These are phyloP conservation scores for Plasmodium falciparum DNA, from an alignment of 169 alveolate genomes.

Conservation along the genomic window DNA sequence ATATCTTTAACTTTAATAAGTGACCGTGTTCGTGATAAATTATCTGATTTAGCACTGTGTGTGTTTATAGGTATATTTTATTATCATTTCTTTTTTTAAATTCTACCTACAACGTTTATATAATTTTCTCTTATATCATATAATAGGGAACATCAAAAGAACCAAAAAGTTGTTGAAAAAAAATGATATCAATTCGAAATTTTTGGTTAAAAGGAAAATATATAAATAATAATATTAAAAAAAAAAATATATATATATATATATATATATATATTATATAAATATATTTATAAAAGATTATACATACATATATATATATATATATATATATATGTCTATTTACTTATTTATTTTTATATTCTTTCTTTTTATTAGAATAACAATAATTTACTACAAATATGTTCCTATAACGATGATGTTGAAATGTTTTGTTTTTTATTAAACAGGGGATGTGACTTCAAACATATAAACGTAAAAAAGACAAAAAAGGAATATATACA, in stretches of 20 bases:
- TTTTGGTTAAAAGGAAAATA: conserved; percentile 30
- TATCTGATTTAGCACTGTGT: conserved; percentile 64
- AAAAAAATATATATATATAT: neutral
- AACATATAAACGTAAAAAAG: conserved; percentile 50
- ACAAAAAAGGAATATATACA: conserved; percentile 1
- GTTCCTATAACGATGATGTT: conserved; percentile 64
- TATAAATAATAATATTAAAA: conserved; percentile 5
- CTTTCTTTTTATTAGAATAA: conserved; percentile 23
- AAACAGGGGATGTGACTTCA: conserved; percentile 67
- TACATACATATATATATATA: neutral
- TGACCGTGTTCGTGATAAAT: conserved; percentile 48
- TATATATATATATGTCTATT: neutral
- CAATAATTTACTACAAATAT: conserved; percentile 60
- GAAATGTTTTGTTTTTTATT: conserved; percentile 59
- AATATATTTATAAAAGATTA: neutral
- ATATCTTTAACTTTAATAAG: conserved; percentile 48
- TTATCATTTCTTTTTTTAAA: neutral
- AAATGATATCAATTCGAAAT: conserved; percentile 61
- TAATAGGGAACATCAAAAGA: conserved; percentile 58
- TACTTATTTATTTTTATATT: neutral
- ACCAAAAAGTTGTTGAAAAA: conserved; percentile 61
- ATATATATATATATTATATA: no score
- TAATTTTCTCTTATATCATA: neutral
- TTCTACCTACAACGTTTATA: neutral
- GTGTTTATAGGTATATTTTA: conserved; percentile 67